Percentiles rank a stretch among this genome's conserved stretches.
Conservation (phyloP, 257 asterid genomes). For the Apocynum venetum region DNA sequence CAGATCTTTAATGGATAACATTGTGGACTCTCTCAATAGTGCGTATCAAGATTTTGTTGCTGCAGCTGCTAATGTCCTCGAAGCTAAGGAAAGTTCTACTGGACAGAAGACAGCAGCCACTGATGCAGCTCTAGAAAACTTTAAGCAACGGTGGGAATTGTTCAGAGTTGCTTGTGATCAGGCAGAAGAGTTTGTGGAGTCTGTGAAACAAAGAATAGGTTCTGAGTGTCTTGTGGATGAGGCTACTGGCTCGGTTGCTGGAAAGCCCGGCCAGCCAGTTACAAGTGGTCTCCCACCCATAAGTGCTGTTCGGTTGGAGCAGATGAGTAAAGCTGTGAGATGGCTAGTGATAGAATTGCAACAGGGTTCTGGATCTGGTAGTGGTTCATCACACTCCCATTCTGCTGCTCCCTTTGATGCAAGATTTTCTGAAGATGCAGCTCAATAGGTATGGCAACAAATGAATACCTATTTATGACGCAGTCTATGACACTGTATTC, state of each 20-base stretch:
- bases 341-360: slow-evolving; percentile 90
- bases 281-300: slow-evolving; percentile 75
- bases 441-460: slow-evolving; percentile 54
- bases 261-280: slow-evolving; percentile 55
- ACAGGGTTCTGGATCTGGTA: slow-evolving; percentile 72
- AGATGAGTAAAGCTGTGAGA: slow-evolving; percentile 97
- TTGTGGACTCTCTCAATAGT: slow-evolving; percentile 60
- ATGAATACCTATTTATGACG: background rate
- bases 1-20: slow-evolving; percentile 57
- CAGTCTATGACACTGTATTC: background rate
- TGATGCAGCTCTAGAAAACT: slow-evolving; percentile 80
- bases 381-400: slow-evolving; percentile 46
- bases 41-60: slow-evolving; percentile 79
- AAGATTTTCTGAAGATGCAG: slow-evolving; percentile 77
- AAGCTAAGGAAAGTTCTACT: slow-evolving; percentile 53
- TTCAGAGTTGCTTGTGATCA: slow-evolving; percentile 89
- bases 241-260: slow-evolving; percentile 77
- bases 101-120: slow-evolving; percentile 67
- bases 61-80: slow-evolving; percentile 64
- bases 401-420: slow-evolving; percentile 86
- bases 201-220: slow-evolving; percentile 93
- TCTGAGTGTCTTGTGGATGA: slow-evolving; percentile 96
- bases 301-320: slow-evolving; percentile 95
- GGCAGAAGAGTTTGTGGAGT: slow-evolving; percentile 91
- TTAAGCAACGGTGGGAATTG: slow-evolving; percentile 86